Evolutionary conservation across 768 basidiomycete genomes (phyloP), one percentile per base, ranked within the genome.

Genomic region (Gymnopilus dilepis): DNA sequence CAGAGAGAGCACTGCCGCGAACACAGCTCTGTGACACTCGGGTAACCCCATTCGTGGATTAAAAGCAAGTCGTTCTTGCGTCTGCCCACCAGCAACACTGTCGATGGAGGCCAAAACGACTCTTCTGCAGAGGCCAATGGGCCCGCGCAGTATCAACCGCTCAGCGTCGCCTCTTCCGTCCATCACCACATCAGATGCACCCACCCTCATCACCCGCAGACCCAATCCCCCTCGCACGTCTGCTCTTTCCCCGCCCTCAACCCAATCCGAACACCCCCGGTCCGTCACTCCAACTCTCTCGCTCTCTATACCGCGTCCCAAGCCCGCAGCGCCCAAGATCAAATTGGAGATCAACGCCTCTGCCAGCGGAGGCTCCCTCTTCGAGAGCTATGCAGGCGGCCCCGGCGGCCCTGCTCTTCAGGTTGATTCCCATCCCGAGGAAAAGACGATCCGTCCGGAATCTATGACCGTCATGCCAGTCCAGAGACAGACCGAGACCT

Each of bases 361-460:
- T 34, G 53, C 64, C 56, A 56, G 57, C 33, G 70, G 65, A 6
- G 76, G 76, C 15, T 72, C 75, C 19, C 65, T 72, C 22, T 77
- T 74, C 51, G 75, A 73, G 59, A 76, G 73, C 52, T 83, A 83
- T 65, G 79, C 79, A 60, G 80, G 80, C 59, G 82, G 81, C 47
- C 80, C 79, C 8, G 66, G 65, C 22, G 72, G 69, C 50, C 66
- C 65, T 6, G 55, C 69, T 42, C 56, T 68, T 59, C 69, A 58
- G 53, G 50, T 67, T 15, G 70, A 66, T 54, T 67, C 70, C 50
- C 67, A 68, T 62, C 67, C 64, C 45, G 81, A 81, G 30, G 80
- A 79, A 48, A 74, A 68, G 66, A 84, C 83, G 6, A 82, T 84
- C 58, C 77, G 77, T 33, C 83, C 82, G 8, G 69, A 67, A 67